phyloP scores from a whole-genome alignment of 306 rosid genomes.

The Cucumis hystrix region DNA sequence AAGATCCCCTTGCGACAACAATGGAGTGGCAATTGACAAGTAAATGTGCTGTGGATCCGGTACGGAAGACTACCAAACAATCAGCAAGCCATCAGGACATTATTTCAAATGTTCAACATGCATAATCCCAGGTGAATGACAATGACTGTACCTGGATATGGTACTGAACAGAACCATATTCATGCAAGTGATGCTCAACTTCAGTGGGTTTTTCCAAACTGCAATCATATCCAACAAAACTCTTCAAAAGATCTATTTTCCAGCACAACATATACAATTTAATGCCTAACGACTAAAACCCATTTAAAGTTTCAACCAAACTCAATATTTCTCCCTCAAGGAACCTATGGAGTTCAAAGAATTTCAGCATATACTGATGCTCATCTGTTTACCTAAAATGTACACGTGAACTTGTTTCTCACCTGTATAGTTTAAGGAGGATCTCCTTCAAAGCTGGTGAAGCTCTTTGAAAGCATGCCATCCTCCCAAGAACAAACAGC shows the following conservation, averaged over 20 bases:
- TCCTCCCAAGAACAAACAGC: slow-evolving; percentile 13
- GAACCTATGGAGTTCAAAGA: neutral
- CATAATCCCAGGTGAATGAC: neutral
- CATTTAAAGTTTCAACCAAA: neutral
- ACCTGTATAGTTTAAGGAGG: slow-evolving; percentile 59
- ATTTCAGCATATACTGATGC: neutral
- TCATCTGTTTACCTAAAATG: neutral
- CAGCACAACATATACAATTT: neutral
- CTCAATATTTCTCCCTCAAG: neutral
- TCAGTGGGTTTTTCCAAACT: slow-evolving; percentile 57
- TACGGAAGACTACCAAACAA: slow-evolving; percentile 38
- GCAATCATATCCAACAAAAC: slow-evolving; percentile 17
- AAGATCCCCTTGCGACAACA: slow-evolving; percentile 42
- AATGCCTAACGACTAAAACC: neutral
- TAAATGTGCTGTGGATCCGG: slow-evolving; percentile 34
- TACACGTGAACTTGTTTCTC: slow-evolving; percentile 9
- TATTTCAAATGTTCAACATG: neutral
- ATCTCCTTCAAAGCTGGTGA: slow-evolving; percentile 67
- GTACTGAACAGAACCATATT: slow-evolving; percentile 68
- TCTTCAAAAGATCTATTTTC: neutral
- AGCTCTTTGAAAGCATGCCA: slow-evolving; percentile 72
- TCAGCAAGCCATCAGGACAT: slow-evolving; percentile 9
- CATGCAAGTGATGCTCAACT: slow-evolving; percentile 67
- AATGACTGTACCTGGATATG: slow-evolving; percentile 47
- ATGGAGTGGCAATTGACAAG: slow-evolving; percentile 63